These are phyloP conservation scores for Suhomyces coccinellae DNA, from an alignment of 1,139 yeast species.

Conservation along the genomic window DNA sequence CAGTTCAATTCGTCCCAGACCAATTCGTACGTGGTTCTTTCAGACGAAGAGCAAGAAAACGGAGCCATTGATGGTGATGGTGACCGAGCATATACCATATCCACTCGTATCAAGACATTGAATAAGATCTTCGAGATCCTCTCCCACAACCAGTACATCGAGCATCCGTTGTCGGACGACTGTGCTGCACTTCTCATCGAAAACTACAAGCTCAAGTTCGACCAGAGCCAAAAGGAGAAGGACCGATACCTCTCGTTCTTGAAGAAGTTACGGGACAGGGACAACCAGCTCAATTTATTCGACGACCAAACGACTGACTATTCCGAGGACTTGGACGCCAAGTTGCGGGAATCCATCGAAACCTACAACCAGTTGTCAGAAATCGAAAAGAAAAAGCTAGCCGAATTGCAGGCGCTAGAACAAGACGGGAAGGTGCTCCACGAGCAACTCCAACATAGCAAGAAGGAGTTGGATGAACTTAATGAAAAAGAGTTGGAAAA, in stretches of 20 bases:
- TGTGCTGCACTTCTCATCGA: conserved; percentile 71
- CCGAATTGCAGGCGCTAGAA: conserved; percentile 50
- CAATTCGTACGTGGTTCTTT: conserved; percentile 36
- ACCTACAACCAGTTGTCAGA: conserved; percentile 39
- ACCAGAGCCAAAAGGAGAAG: conserved; percentile 73
- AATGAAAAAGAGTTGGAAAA: conserved; percentile 43
- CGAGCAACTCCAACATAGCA: conserved; percentile 35
- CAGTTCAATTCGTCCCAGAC: conserved; percentile 16
- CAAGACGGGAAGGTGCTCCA: conserved; percentile 39
- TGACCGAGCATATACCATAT: conserved; percentile 13
- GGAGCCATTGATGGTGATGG: conserved; percentile 4
- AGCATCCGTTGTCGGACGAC: conserved; percentile 84
- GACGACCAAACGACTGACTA: conserved; percentile 12
- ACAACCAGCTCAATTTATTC: conserved; percentile 17
- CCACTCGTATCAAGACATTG: conserved; percentile 17
- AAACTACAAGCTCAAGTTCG: conserved; percentile 70
- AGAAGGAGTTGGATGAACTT: conserved; percentile 42
- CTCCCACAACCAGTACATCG: conserved; percentile 69
- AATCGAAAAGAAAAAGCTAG: conserved; percentile 37
- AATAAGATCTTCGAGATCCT: conserved; percentile 60
- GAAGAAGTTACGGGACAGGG: conserved; percentile 54
- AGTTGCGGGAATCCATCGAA: conserved; percentile 40
- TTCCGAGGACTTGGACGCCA: conserved; percentile 27
- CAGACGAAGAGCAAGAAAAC: conserved; percentile 17
- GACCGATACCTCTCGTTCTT: conserved; percentile 76